Conservation (phyloP, 2,329 filamentous ascomycete species). For the Thielaviopsis cerberus region DNA sequence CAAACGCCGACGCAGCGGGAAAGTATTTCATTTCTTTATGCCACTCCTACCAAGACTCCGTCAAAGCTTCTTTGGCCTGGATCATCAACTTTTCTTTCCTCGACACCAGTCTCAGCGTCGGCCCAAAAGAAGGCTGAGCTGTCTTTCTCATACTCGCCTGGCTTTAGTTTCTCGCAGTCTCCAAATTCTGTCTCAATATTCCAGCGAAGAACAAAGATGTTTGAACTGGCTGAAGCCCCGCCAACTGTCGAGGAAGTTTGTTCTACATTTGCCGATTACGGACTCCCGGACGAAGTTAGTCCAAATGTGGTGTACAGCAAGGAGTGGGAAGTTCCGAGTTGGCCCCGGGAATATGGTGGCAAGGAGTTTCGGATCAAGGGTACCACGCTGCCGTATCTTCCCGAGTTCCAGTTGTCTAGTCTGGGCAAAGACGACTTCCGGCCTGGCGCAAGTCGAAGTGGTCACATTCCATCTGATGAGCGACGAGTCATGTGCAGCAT, state of each 20-base stretch:
- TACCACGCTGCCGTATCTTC: conserved; percentile 59
- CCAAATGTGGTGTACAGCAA: conserved; percentile 73
- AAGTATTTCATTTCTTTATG: not conserved
- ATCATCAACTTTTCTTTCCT: not conserved
- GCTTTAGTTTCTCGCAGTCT: not conserved
- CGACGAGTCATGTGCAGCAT: conserved; percentile 19
- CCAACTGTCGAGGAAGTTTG: conserved; percentile 12
- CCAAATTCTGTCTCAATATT: not conserved
- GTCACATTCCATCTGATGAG: not conserved
- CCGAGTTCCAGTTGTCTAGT: conserved; percentile 52
- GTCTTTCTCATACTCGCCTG: not conserved
- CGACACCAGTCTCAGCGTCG: not conserved
- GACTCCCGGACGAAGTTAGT: conserved; percentile 51
- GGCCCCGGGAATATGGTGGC: conserved; percentile 67
- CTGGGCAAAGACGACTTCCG: conserved; percentile 13
- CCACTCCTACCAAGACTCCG: not conserved
- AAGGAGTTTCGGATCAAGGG: conserved; percentile 65
- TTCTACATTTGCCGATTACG: conserved; percentile 15
- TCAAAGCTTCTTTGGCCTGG: not conserved
- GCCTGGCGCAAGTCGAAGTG: not conserved
- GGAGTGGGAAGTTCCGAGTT: conserved; percentile 63
- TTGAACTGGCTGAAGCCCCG: conserved; percentile 14
- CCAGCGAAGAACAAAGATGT: not conserved
- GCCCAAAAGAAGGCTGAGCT: not conserved
- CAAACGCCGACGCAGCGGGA: not conserved